Evolutionary conservation across 192 early-diverging fungal genomes (phyloP).

Genomic region (Entrophospora sp.): DNA sequence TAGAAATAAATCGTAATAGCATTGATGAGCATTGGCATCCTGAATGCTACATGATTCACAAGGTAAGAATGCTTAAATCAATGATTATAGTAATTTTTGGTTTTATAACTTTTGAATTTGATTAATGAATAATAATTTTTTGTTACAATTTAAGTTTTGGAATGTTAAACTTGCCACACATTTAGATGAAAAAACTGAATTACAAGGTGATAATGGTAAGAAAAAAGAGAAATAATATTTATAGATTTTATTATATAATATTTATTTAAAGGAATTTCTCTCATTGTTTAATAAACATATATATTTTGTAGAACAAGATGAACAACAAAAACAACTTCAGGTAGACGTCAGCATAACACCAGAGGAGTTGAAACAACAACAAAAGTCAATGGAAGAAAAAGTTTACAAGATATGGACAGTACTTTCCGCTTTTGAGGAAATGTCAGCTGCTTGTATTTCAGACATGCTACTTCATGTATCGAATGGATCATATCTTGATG

Average conservation of each 20-base stretch:
- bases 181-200: slow-evolving; percentile 12
- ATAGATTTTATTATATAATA: not conserved
- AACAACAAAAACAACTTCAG: no score
- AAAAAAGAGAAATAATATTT: not conserved
- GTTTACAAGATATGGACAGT: slow-evolving; percentile 85
- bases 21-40: slow-evolving; percentile 93
- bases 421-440: slow-evolving; percentile 93
- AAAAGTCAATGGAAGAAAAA: slow-evolving; percentile 76
- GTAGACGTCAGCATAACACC: slow-evolving; percentile 15
- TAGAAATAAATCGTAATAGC: slow-evolving; percentile 79
- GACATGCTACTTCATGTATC: slow-evolving; percentile 91
- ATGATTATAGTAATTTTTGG: not conserved
- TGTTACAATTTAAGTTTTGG: slow-evolving; percentile 61
- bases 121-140: no score
- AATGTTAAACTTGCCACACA: slow-evolving; percentile 43
- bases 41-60: slow-evolving; percentile 99
- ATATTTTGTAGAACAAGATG: no score
- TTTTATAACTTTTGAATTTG: slow-evolving; percentile 2
- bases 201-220: slow-evolving; percentile 6
- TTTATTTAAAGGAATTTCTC: no score
- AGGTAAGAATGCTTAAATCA: slow-evolving; percentile 47
- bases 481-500: slow-evolving; percentile 71
- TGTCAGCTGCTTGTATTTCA: slow-evolving; percentile 88
- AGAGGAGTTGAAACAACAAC: slow-evolving; percentile 44
- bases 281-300: no score